Conservation (phyloP, 148 eudicot genomes). For the Chenopodium album region DNA sequence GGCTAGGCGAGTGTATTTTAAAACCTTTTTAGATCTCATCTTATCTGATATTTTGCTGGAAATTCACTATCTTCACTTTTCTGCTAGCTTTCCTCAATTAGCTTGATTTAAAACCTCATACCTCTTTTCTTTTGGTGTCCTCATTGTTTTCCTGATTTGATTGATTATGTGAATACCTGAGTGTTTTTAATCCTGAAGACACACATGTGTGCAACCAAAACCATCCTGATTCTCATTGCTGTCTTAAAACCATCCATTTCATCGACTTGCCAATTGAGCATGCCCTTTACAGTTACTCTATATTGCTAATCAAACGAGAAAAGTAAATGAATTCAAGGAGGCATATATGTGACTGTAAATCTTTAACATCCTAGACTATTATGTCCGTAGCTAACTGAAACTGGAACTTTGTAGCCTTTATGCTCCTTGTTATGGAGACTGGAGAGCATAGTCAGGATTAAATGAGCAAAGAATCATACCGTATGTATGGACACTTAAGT, state of each 20-base stretch:
- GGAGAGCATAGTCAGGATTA: neutral
- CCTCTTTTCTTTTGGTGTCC: neutral
- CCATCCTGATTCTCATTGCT: neutral
- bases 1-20: neutral
- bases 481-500: neutral
- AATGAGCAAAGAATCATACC: neutral
- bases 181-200: neutral
- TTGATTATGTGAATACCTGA: neutral
- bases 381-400: neutral
- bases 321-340: neutral
- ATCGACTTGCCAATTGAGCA: neutral
- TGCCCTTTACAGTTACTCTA: no score
- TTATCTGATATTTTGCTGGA: neutral
- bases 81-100: neutral
- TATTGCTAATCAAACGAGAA: neutral
- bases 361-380: neutral
- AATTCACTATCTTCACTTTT: neutral
- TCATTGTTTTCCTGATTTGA: neutral
- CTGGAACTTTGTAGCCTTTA: neutral
- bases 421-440: no score
- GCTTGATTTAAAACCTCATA: neutral
- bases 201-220: neutral
- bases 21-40: neutral
- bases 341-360: neutral
- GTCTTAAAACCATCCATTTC: neutral